Evolutionary conservation across 2,329 filamentous ascomycete species (phyloP).

Genomic region (Trichoderma lentiforme): DNA sequence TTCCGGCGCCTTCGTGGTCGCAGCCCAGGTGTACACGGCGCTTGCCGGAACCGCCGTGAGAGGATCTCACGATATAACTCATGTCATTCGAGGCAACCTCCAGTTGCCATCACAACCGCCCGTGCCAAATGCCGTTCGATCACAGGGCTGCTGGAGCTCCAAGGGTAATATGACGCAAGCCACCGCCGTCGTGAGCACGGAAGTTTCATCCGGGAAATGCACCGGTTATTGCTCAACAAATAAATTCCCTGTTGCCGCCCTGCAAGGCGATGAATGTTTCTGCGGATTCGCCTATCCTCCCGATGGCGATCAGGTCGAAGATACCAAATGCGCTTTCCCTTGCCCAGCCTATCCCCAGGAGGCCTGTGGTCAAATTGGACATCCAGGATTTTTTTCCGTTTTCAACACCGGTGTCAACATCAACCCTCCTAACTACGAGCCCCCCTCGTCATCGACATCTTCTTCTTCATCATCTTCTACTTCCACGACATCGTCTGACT

Average conservation of each 20-base stretch:
- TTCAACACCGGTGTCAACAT: constrained; percentile 50
- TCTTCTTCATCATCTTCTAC: constrained; percentile 22
- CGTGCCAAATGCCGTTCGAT: constrained; percentile 35
- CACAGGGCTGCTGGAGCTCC: constrained; percentile 52
- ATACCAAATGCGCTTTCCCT: constrained; percentile 58
- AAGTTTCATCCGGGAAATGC: constrained; percentile 43
- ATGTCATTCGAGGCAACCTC: constrained; percentile 25
- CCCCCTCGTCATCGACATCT: constrained; percentile 20
- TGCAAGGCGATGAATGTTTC: constrained; percentile 63
- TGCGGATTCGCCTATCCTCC: constrained; percentile 71
- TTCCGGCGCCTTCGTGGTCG: constrained; percentile 30
- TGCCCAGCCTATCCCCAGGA: constrained; percentile 63
- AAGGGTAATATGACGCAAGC: constrained; percentile 37
- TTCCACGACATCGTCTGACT: not conserved
- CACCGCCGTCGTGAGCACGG: constrained; percentile 19
- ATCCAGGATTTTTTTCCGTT: constrained; percentile 38
- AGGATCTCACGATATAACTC: not conserved
- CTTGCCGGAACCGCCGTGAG: constrained; percentile 20
- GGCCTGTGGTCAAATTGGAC: constrained; percentile 51
- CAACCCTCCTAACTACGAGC: constrained; percentile 29
- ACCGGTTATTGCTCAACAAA: constrained; percentile 33
- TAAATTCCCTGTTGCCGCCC: constrained; percentile 53
- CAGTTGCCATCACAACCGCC: constrained; percentile 41
- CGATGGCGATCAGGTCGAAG: constrained; percentile 48
- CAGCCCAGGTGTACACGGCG: constrained; percentile 26